Percentiles rank a stretch among this genome's conserved stretches.
Conservation (phyloP, 1,284 basidiomycete genomes). For the Sporisorium sorghi region DNA sequence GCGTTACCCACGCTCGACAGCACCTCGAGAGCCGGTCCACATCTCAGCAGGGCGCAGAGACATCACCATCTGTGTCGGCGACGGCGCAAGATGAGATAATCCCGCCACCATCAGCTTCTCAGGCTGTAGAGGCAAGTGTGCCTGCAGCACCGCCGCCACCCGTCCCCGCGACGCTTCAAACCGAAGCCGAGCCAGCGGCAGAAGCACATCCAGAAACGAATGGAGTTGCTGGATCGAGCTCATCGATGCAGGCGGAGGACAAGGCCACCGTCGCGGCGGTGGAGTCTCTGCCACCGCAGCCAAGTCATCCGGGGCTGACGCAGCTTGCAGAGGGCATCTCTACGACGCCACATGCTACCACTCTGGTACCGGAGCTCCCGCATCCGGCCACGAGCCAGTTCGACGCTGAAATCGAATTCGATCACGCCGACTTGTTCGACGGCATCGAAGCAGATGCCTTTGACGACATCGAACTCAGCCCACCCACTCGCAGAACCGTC, state of each 20-base stretch:
- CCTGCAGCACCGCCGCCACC: neutral
- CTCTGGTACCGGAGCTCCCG: neutral
- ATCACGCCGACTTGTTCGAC: conserved; percentile 41
- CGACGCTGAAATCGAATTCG: conserved; percentile 15
- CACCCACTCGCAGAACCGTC: conserved; percentile 20
- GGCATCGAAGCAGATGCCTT: conserved; percentile 48
- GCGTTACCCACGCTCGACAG: neutral
- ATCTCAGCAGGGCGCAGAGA: neutral
- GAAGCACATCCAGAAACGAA: neutral
- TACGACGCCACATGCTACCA: neutral
- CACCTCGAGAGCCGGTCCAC: neutral
- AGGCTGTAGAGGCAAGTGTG: neutral
- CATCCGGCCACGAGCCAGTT: neutral
- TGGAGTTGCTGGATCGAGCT: neutral
- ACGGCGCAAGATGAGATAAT: neutral
- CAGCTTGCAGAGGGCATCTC: neutral
- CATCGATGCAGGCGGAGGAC: neutral
- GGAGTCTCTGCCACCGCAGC: neutral
- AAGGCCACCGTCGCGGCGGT: neutral
- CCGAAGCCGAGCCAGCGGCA: neutral
- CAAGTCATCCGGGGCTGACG: neutral
- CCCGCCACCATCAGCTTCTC: neutral
- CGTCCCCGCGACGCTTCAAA: neutral
- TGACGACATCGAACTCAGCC: conserved; percentile 43
- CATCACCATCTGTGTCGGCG: neutral